A percentile compares a stretch with the other conserved stretches of the same genome.
These are phyloP conservation scores for Solanum ossicruentum DNA, from an alignment of 257 asterid species.

Conservation along the genomic window DNA sequence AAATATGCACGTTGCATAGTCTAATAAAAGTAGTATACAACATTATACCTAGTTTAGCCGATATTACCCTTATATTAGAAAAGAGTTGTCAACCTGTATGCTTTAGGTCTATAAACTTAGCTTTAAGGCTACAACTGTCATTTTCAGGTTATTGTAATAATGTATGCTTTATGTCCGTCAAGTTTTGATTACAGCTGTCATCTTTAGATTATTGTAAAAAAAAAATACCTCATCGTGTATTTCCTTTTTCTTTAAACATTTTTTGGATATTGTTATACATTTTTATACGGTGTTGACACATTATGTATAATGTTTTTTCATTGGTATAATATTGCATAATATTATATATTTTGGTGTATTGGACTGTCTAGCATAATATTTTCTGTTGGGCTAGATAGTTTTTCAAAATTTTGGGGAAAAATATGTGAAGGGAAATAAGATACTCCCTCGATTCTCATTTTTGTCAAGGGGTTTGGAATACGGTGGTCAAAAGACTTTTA, in stretches of 20 bases:
- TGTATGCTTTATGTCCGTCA: too few relatives aligned
- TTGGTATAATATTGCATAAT: background rate
- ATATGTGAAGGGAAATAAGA: background rate
- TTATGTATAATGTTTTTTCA: background rate
- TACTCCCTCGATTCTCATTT: background rate
- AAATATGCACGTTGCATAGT: background rate
- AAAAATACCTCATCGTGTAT: too few relatives aligned
- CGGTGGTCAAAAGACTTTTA: background rate
- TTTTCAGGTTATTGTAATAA: too few relatives aligned
- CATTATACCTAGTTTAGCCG: background rate
- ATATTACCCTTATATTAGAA: background rate
- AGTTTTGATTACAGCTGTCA: too few relatives aligned
- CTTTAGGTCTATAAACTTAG: too few relatives aligned
- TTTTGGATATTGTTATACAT: background rate
- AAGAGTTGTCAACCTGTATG: too few relatives aligned
- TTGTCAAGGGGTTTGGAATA: background rate
- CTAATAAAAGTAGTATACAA: background rate
- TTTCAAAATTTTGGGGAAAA: accelerated
- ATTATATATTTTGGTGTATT: background rate
- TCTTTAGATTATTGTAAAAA: too few relatives aligned
- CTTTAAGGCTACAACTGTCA: too few relatives aligned
- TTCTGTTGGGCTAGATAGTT: background rate
- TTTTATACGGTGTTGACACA: background rate
- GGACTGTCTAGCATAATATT: background rate
- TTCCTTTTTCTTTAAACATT: too few relatives aligned